Evolutionary conservation across 208 protist species (phyloP).

Genomic region (Leishmania lainsoni): DNA sequence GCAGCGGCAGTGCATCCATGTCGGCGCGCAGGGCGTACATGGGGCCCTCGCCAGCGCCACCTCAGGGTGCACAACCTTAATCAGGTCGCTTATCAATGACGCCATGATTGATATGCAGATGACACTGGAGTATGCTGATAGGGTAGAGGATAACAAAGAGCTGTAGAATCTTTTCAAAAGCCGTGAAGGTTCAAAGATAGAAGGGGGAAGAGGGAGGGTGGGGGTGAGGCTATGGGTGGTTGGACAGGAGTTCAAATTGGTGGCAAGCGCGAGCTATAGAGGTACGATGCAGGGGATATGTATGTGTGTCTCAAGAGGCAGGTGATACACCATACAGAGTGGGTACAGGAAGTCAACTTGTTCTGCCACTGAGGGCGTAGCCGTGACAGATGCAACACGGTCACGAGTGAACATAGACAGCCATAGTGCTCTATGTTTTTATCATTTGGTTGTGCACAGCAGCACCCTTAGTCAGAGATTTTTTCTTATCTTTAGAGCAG

Average conservation of each 20-base stretch:
- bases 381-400: neutral
- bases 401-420: neutral
- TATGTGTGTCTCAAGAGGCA: neutral
- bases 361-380: neutral
- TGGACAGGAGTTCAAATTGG: neutral
- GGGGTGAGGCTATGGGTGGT: neutral
- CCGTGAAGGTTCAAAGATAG: too few species aligned
- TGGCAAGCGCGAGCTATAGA: neutral
- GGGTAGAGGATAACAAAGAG: neutral
- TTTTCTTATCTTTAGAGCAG: neutral
- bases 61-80: slow-evolving; percentile 39
- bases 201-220: neutral
- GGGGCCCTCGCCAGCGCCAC: slow-evolving; percentile 50
- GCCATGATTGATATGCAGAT: slow-evolving; percentile 11
- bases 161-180: neutral
- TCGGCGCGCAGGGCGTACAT: slow-evolving; percentile 70
- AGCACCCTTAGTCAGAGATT: neutral
- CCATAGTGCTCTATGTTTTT: neutral
- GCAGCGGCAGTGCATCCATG: slow-evolving; percentile 72
- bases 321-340: neutral
- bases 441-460: neutral
- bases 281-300: neutral
- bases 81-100: slow-evolving; percentile 26
- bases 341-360: neutral
- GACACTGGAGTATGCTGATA: neutral